Base-by-base conservation (phyloP, 306 rosid genomes). In the Astragalus membranaceus region DNA sequence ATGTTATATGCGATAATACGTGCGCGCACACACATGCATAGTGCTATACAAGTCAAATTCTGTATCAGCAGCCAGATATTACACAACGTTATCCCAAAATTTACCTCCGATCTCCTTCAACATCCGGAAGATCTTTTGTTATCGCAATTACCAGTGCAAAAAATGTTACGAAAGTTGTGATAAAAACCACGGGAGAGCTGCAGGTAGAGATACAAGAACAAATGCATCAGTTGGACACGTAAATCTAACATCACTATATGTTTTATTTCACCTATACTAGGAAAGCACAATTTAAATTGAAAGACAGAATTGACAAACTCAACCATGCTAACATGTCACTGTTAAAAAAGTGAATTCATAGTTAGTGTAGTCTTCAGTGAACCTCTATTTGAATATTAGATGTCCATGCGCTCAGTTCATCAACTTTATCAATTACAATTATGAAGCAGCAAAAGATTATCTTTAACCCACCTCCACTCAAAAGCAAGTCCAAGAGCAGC, bases 91-190 rank as follows among this genome's bases (percentile, higher is more conserved):
- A 64, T 35, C 49, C 15, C 47, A 17, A 73, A 65, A 77, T 88
- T 78, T 85, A 93, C 96, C 91, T 93, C 70, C 94, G 97, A 82
- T 93, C 97, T 5, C 97, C 98, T 79, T 90, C 98, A 67, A 93
- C 96, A 62, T 93, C 98, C 5, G 98, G 93, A 85, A 93, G 96
- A 87, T 93, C 98, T 84, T 93, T 93, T 47, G 98, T 93, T 67
- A 93, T 90, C 67, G 98, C 98, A 80, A 90, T 93, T 70, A 90
- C 96, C 87, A 93, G 81, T 20, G 98, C 96, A 35, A 93, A 93
- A 67, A 93, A 77, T 51, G 97, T 90, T n/a, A 93, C 98, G 62
- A 93, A 93, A 26, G 88, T 74, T 37, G 98, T 93, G 77, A 93
- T 90, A 78, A 93, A 93, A 70, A 86, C 89, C 73, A 93, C 93